Percentiles rank a stretch among this genome's conserved stretches.
Conservation (phyloP, 352 stramenopile species). For the Globisporangium spiculum region DNA sequence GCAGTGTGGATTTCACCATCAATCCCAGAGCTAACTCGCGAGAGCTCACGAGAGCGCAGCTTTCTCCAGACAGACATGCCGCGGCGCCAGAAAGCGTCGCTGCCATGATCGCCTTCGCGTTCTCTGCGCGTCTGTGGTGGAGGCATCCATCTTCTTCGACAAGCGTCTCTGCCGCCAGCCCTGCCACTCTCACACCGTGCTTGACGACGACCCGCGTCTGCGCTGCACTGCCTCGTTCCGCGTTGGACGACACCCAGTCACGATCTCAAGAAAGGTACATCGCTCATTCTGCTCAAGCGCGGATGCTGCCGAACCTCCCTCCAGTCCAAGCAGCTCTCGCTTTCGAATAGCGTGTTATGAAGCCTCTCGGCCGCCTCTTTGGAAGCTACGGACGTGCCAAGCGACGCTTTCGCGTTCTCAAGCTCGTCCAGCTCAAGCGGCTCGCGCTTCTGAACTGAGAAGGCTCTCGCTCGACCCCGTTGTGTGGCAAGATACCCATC, state of each 20-base stretch:
- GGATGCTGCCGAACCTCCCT: not conserved
- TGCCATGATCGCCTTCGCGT: not conserved
- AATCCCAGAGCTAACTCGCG: not conserved
- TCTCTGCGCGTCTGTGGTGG: not conserved
- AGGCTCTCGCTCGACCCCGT: not conserved
- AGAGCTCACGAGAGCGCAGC: not conserved
- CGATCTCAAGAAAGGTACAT: not conserved
- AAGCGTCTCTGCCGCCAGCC: not conserved
- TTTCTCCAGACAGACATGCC: not conserved
- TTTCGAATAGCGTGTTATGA: not conserved
- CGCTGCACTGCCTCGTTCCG: not conserved
- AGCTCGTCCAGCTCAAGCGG: not conserved
- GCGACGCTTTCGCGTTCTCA: not conserved
- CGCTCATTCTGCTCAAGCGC: not conserved
- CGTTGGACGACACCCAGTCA: not conserved
- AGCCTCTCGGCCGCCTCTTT: not conserved
- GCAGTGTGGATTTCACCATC: conserved; percentile 1
- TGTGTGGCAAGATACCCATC: not conserved
- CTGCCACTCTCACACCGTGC: not conserved
- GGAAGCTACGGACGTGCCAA: not conserved
- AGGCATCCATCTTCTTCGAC: too few relatives aligned
- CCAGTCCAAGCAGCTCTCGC: not conserved
- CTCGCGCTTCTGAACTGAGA: not conserved
- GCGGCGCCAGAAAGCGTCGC: not conserved
- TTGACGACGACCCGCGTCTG: not conserved